Conservation (phyloP, 1,139 yeast species). For the Scheffersomyces stambukii region DNA sequence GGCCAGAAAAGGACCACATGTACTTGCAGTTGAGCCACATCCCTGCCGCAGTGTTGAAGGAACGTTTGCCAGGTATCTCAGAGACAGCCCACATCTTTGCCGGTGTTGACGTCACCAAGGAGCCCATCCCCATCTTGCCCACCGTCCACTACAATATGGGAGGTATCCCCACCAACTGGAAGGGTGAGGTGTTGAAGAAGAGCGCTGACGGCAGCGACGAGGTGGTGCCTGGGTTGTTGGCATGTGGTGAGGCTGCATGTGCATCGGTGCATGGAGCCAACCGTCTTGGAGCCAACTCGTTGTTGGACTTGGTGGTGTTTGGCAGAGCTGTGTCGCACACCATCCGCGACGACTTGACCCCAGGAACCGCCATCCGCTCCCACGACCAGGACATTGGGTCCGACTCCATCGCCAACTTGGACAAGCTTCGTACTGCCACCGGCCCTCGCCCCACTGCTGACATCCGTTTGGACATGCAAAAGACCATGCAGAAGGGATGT, state of each 20-base stretch:
- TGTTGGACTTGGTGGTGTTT: conserved; percentile 92
- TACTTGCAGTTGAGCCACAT: conserved; percentile 89
- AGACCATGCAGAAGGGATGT: conserved; percentile 94
- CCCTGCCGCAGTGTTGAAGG: conserved; percentile 87
- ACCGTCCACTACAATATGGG: conserved; percentile 99
- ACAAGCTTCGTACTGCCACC: conserved; percentile 76
- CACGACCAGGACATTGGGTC: conserved; percentile 83
- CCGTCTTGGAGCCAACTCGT: conserved; percentile 98
- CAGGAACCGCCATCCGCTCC: conserved; percentile 78
- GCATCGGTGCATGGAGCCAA: conserved; percentile 99
- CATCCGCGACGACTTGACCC: conserved; percentile 76
- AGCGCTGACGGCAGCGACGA: conserved; percentile 87
- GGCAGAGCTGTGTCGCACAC: conserved; percentile 98
- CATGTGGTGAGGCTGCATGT: conserved; percentile 99
- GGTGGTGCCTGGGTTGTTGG: conserved; percentile 89
- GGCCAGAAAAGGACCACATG: conserved; percentile 94
- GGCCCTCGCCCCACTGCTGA: conserved; percentile 84
- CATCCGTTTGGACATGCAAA: conserved; percentile 90
- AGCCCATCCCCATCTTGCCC: conserved; percentile 97
- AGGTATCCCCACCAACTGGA: conserved; percentile 98
- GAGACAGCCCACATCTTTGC: conserved; percentile 98
- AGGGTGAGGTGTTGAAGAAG: conserved; percentile 87
- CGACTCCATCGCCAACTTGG: conserved; percentile 88
- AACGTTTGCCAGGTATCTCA: conserved; percentile 98
- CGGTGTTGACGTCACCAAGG: conserved; percentile 98